Evolutionary conservation across 768 basidiomycete genomes (phyloP).

Genomic region (Panaeolus cyanescens): DNA sequence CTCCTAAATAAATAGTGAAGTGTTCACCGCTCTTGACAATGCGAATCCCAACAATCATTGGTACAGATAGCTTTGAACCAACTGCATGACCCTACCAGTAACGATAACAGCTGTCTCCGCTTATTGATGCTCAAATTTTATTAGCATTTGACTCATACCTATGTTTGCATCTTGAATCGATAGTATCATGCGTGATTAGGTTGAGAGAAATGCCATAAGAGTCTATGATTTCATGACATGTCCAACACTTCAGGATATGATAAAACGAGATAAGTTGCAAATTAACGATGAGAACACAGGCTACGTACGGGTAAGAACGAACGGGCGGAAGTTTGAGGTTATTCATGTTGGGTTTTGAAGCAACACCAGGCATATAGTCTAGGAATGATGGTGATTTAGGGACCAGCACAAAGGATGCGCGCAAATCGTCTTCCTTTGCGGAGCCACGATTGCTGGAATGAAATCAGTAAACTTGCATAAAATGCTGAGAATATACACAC

Average conservation of each 20-base stretch:
- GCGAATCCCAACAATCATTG: too few relatives aligned
- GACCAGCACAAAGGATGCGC: not conserved
- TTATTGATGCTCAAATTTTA: too few relatives aligned
- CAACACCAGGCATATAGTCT: not conserved
- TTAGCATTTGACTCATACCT: not conserved
- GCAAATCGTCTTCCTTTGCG: not conserved
- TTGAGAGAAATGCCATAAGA: not conserved
- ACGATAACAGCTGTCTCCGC: too few relatives aligned
- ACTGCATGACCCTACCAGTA: not conserved
- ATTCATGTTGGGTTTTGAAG: not conserved
- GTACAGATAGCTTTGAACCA: not conserved
- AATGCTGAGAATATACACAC: not conserved
- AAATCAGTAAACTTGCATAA: not conserved
- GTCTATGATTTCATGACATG: not conserved
- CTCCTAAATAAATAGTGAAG: too few relatives aligned
- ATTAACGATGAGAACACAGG: not conserved
- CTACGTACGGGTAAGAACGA: not conserved
- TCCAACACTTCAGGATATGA: too few relatives aligned
- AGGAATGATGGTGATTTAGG: not conserved
- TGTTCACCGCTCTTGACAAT: too few relatives aligned
- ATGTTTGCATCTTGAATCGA: not conserved
- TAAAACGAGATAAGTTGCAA: not conserved
- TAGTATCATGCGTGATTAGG: not conserved
- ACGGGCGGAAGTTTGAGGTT: not conserved
- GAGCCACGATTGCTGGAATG: not conserved